Conservation (phyloP, 805 yeast species). For the Saccharomycopsis sp. region DNA sequence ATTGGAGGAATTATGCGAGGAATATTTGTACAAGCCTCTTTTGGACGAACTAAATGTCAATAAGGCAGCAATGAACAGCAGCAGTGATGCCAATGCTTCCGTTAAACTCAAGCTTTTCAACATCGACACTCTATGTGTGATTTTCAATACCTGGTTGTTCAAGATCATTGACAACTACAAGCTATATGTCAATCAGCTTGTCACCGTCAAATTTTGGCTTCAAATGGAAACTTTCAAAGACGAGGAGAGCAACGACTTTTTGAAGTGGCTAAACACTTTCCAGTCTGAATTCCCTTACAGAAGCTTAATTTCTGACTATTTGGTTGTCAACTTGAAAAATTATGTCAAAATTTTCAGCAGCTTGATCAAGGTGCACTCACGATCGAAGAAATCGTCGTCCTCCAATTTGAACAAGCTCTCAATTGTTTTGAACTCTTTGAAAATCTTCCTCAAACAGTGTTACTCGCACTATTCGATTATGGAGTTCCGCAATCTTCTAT, state of each 20-base stretch:
- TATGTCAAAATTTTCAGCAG: slow-evolving; percentile 12
- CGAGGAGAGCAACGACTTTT: slow-evolving; percentile 11
- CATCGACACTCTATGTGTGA: slow-evolving; percentile 17
- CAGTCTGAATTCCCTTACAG: slow-evolving; percentile 18
- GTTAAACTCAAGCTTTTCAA: slow-evolving; percentile 8
- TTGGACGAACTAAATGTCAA: slow-evolving; percentile 16
- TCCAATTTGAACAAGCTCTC: slow-evolving; percentile 15
- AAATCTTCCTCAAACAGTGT: slow-evolving; percentile 19
- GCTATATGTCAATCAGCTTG: slow-evolving; percentile 20
- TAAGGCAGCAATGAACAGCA: not conserved
- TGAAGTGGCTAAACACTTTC: slow-evolving; percentile 19
- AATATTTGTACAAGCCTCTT: slow-evolving; percentile 14
- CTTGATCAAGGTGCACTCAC: slow-evolving; percentile 9
- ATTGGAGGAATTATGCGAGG: slow-evolving; percentile 18
- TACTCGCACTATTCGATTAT: slow-evolving; percentile 15
- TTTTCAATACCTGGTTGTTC: slow-evolving; percentile 20
- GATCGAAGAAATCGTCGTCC: slow-evolving; percentile 10
- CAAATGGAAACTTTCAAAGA: slow-evolving; percentile 21
- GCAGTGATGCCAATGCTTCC: not conserved
- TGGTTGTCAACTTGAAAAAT: slow-evolving; percentile 17
- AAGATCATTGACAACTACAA: slow-evolving; percentile 20
- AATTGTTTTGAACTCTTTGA: slow-evolving; percentile 13
- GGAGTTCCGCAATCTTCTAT: slow-evolving; percentile 17
- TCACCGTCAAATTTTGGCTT: slow-evolving; percentile 20
- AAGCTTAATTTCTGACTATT: slow-evolving; percentile 16